Conservation (phyloP, 805 yeast genomes). For the Myxozyma udenii region DNA sequence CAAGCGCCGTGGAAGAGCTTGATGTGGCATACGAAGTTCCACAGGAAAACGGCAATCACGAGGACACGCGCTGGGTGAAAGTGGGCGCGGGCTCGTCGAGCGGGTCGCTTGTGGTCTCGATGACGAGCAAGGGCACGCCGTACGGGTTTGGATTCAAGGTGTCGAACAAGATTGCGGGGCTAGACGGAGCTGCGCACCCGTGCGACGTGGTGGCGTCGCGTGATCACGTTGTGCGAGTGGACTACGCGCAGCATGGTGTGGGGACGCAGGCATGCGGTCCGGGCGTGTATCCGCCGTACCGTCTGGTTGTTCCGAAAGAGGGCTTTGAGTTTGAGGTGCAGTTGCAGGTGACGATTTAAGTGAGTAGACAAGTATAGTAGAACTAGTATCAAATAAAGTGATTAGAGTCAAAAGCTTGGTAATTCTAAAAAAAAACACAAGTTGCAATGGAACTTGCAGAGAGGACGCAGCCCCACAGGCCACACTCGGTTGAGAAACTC, state of each 20-base stretch:
- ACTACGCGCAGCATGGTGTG: constrained; percentile 34
- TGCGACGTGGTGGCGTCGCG: constrained; percentile 27
- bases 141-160: constrained; percentile 25
- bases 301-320: constrained; percentile 4
- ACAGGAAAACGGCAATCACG: constrained; percentile 42
- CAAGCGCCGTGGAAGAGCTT: constrained; percentile 25
- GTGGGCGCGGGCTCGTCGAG: constrained; percentile 7
- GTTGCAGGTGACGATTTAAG: not conserved
- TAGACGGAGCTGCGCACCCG: constrained; percentile 34
- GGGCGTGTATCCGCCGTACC: constrained; percentile 29
- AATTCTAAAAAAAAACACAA: too few species aligned
- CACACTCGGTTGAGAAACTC: too few species aligned
- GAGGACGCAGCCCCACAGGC: too few species aligned
- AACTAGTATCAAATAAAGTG: too few species aligned
- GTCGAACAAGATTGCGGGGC: constrained; percentile 18
- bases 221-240: constrained; percentile 30
- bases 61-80: constrained; percentile 38
- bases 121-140: constrained; percentile 12
- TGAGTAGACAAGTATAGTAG: too few species aligned
- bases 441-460: too few species aligned
- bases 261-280: constrained; percentile 38
- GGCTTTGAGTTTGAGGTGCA: constrained; percentile 14
- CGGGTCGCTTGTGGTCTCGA: constrained; percentile 6
- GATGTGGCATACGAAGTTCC: constrained; percentile 39
- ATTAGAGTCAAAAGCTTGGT: too few species aligned